phyloP scores from a whole-genome alignment of 768 basidiomycete species.

The Suillus lakei region DNA sequence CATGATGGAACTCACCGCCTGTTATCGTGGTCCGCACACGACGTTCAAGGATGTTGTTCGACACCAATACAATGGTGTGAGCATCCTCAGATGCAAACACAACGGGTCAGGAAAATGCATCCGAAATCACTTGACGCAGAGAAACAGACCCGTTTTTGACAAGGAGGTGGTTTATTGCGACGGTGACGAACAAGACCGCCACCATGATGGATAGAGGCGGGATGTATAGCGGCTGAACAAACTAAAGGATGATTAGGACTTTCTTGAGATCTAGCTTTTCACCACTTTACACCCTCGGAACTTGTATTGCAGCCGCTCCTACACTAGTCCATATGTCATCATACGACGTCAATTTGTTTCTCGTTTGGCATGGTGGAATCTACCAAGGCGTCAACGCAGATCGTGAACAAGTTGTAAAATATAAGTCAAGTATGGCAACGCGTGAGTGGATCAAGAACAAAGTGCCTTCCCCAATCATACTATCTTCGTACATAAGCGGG shows the following conservation, averaged over 20 bases:
- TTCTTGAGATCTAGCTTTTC: neutral
- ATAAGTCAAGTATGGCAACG: neutral
- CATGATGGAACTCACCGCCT: slow-evolving; percentile 4
- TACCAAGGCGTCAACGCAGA: neutral
- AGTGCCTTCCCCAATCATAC: neutral
- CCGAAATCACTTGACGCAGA: neutral
- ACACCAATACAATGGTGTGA: slow-evolving; percentile 4
- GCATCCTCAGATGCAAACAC: neutral
- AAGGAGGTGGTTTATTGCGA: slow-evolving; percentile 3
- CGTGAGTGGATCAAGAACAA: neutral
- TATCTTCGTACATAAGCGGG: neutral
- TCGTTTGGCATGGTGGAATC: neutral
- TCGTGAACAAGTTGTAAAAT: neutral
- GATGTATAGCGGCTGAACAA: neutral
- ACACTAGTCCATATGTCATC: neutral
- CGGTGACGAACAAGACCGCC: slow-evolving; percentile 2
- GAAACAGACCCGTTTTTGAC: neutral
- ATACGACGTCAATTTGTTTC: neutral
- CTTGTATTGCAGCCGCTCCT: neutral
- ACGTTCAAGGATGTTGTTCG: neutral
- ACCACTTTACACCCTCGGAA: neutral
- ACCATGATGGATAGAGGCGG: neutral
- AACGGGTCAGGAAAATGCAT: slow-evolving; percentile 1
- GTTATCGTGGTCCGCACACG: slow-evolving; percentile 1
- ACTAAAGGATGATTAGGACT: neutral